Base-by-base conservation (phyloP, 106 monocot species). In the Dendrobium huoshanense region DNA sequence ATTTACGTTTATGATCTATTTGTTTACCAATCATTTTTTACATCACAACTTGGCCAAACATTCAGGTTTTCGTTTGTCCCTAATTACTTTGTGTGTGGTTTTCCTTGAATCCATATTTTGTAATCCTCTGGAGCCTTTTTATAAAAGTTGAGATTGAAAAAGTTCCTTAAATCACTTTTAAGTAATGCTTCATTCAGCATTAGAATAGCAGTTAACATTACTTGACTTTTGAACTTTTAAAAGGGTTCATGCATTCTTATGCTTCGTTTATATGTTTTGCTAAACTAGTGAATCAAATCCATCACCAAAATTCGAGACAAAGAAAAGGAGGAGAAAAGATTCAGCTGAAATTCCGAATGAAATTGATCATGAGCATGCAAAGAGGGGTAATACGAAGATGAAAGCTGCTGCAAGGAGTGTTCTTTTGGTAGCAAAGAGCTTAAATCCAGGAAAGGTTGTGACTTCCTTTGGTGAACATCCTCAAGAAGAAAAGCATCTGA, bases 271-370 rank as follows among this genome's bases (percentile, higher is more conserved):
- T 29, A 67, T 55, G 0, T 56, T 59, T 73, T 77, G 48, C 6
- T 82, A 9, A 51, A 58, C 20, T 72, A 96, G 98, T 79, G 98
- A 99, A 83, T 13, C 89, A 72, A 90, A 80, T 75, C 83, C 87
- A 75, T 86, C 92, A 61, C 81, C 92, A 76, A 81, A 79, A 79
- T 33, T 79, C 45, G 88, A 79, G 67, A 87, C 88, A 78, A 99
- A 81, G 88, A 99, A 95, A 85, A 86, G 95, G 75, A 91, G 88
- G 87, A 87, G 95, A 87, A 99, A 93, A 84, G 95, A 98, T 67
- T 79, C 87, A 74, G 77, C 85, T 51, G 83, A 85, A 31, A 51
- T 41, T 81, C 73, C 77, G 20, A 59, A 75, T 75, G 88, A 90
- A 42, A 80, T 31, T n/a, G 77, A 74, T 80, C 74, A 41, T 33